These are phyloP conservation scores for Euphorbia pulcherrima DNA, from an alignment of 345 rosid genomes.

Conservation along the genomic window DNA sequence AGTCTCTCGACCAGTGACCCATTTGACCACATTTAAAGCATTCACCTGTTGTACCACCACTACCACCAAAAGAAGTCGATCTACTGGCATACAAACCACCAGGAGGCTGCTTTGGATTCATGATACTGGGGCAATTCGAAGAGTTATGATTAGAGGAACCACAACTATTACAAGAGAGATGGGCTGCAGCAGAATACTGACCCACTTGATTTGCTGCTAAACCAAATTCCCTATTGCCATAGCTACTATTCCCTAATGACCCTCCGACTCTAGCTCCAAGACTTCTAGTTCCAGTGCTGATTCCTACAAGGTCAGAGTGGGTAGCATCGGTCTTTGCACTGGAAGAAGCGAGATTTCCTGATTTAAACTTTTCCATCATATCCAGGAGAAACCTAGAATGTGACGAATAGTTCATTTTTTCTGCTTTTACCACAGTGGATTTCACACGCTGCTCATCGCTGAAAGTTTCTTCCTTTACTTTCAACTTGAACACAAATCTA, in stretches of 20 bases:
- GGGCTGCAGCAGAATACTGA: constrained; percentile 36
- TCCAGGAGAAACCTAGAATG: constrained; percentile 62
- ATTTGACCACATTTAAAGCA: constrained; percentile 58
- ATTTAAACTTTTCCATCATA: constrained; percentile 46
- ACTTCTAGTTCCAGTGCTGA: constrained; percentile 26
- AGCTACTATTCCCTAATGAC: constrained; percentile 17
- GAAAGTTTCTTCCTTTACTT: constrained; percentile 81
- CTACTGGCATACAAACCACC: constrained; percentile 33
- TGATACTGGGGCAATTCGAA: constrained; percentile 62
- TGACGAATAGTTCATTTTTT: constrained; percentile 52
- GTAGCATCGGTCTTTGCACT: constrained; percentile 30
- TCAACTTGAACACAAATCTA: constrained; percentile 70
- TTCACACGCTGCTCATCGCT: constrained; percentile 89
- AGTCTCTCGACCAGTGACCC: constrained; percentile 70
- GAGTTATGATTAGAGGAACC: constrained; percentile 62
- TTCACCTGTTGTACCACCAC: constrained; percentile 28
- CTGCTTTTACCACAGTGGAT: constrained; percentile 73
- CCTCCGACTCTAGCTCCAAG: constrained; percentile 34
- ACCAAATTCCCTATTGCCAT: constrained; percentile 30
- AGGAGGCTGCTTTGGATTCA: constrained; percentile 44
- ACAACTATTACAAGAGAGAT: constrained; percentile 45
- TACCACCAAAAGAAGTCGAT: constrained; percentile 29
- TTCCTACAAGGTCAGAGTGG: constrained; percentile 26
- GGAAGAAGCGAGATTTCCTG: constrained; percentile 33
- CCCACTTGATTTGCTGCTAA: constrained; percentile 38